These are phyloP conservation scores for Flaveria trinervia DNA, from an alignment of 129 eudicot species.

Conservation along the genomic window DNA sequence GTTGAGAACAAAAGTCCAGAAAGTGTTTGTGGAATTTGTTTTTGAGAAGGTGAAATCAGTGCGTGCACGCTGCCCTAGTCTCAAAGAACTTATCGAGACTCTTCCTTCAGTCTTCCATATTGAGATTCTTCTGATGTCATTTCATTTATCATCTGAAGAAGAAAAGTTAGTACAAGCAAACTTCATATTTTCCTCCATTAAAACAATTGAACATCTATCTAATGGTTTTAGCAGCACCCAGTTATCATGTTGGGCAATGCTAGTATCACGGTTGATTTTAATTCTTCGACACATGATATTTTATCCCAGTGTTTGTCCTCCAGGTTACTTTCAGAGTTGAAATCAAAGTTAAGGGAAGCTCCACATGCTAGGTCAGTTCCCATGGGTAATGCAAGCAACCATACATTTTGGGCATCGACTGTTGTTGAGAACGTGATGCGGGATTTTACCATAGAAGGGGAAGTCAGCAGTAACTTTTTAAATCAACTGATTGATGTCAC, in stretches of 20 bases:
- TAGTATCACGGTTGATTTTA: constrained; percentile 79
- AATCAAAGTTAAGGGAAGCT: constrained; percentile 70
- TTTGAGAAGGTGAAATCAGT: constrained; percentile 54
- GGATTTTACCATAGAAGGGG: constrained; percentile 46
- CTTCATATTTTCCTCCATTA: constrained; percentile 55
- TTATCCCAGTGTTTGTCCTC: constrained; percentile 75
- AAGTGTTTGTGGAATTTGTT: constrained; percentile 58
- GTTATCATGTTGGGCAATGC: constrained; percentile 81
- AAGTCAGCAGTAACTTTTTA: constrained; percentile 47
- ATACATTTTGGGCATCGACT: constrained; percentile 65
- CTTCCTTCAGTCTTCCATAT: constrained; percentile 89
- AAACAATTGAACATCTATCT: constrained; percentile 46
- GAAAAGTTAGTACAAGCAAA: constrained; percentile 67
- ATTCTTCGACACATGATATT: constrained; percentile 83
- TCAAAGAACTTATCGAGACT: constrained; percentile 58
- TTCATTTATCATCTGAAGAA: constrained; percentile 77
- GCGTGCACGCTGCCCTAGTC: constrained; percentile 37
- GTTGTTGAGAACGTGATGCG: constrained; percentile 54
- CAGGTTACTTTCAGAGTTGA: constrained; percentile 75
- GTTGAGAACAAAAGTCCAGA: constrained; percentile 60
- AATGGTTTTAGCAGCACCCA: constrained; percentile 50
- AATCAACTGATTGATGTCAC: constrained; percentile 80
- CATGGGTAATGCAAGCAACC: constrained; percentile 36
- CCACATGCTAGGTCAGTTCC: constrained; percentile 39
- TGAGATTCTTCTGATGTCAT: constrained; percentile 82